These are phyloP conservation scores for Leishmania gerbilli DNA, from an alignment of 208 protist genomes.

Conservation along the genomic window DNA sequence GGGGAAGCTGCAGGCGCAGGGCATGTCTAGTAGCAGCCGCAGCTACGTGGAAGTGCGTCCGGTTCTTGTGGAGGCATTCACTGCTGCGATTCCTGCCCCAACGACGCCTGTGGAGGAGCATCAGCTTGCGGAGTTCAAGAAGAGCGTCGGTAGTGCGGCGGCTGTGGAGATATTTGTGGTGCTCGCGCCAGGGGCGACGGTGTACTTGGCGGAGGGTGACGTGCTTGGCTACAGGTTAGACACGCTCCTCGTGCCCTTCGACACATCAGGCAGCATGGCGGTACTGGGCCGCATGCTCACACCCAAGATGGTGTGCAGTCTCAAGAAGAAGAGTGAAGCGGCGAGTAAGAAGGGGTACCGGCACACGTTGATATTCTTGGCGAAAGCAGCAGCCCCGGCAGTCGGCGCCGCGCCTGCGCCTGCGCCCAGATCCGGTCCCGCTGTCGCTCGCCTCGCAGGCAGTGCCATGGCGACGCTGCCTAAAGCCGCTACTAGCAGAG, in stretches of 20 bases:
- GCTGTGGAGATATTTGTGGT: slow-evolving; percentile 29
- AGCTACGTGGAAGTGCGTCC: slow-evolving; percentile 32
- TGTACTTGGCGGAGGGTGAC: slow-evolving; percentile 31
- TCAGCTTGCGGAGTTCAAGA: slow-evolving; percentile 16
- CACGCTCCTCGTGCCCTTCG: slow-evolving; percentile 35
- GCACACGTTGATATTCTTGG: slow-evolving; percentile 23
- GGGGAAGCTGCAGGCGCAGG: slow-evolving; percentile 13
- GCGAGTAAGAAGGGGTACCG: slow-evolving; percentile 17
- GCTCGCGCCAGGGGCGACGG: slow-evolving; percentile 39
- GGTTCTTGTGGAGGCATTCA: slow-evolving; percentile 4
- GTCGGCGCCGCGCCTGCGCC: not conserved
- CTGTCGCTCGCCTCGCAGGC: not conserved
- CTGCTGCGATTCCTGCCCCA: slow-evolving; percentile 13
- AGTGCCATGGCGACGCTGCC: not conserved
- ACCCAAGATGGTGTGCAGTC: slow-evolving; percentile 11
- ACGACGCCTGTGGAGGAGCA: slow-evolving; percentile 6
- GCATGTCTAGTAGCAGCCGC: slow-evolving; percentile 21
- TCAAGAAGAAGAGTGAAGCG: slow-evolving; percentile 12
- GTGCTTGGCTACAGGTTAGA: slow-evolving; percentile 36
- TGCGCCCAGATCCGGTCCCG: not conserved
- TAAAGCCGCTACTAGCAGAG: not conserved
- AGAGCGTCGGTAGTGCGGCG: not conserved
- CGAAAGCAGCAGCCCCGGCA: not conserved
- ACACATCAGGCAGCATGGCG: slow-evolving; percentile 36
- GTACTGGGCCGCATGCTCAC: slow-evolving; percentile 32